Evolutionary conservation across 176 grass and related monocot genomes (phyloP).

Genomic region (Eragrostis nindensis): DNA sequence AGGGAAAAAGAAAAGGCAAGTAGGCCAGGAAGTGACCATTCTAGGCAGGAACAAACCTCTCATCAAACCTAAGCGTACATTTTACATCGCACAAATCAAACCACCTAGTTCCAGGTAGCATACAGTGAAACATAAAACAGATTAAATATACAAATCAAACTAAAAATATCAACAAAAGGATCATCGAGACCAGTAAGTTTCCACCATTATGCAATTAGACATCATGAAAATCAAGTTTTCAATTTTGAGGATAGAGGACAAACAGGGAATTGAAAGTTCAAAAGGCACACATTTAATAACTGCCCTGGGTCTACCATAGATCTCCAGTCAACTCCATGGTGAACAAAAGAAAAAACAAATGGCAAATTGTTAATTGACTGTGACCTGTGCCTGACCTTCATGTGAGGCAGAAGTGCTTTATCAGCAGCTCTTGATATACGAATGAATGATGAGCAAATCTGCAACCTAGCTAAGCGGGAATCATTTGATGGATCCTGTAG

Average conservation of each 20-base stretch:
- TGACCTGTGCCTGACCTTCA: constrained; percentile 74
- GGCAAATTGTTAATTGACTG: constrained; percentile 19
- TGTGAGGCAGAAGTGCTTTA: constrained; percentile 96
- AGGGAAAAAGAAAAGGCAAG: too few relatives aligned
- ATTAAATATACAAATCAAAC: constrained; percentile 3
- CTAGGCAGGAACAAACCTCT: background rate
- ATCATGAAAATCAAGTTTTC: constrained; percentile 15
- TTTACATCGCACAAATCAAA: too few relatives aligned
- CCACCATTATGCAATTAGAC: background rate
- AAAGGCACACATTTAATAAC: constrained; percentile 11
- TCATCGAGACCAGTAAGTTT: background rate
- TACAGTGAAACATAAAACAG: background rate
- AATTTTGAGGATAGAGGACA: background rate
- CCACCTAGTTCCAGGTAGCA: background rate
- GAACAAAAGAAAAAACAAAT: constrained; percentile 17
- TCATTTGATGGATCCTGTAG: constrained; percentile 78
- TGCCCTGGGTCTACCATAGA: background rate
- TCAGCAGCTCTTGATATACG: constrained; percentile 93
- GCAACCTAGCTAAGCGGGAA: constrained; percentile 85
- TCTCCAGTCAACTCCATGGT: constrained; percentile 16
- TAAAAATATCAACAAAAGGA: background rate
- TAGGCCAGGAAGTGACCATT: too few relatives aligned
- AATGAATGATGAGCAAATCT: constrained; percentile 96
- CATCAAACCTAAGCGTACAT: too few relatives aligned
- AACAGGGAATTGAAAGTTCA: constrained; percentile 7